A percentile compares a stretch with the other conserved stretches of the same genome.
Evolutionary conservation across 169 alveolate genomes (phyloP).

Genomic region (Plasmodium yoelii): DNA sequence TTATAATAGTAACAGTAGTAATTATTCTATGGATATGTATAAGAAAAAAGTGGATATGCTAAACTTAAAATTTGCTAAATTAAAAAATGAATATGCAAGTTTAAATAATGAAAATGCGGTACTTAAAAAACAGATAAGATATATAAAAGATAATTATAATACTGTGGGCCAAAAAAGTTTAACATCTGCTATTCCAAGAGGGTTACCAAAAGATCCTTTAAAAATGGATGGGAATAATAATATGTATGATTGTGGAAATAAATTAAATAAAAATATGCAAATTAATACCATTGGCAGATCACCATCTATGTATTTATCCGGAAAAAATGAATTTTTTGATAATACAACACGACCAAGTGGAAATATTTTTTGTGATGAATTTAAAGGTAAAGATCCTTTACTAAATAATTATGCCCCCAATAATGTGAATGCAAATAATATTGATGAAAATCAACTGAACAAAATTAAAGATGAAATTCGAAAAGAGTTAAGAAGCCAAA

Average conservation of each 20-base stretch:
- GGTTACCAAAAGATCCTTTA: conserved; percentile 1
- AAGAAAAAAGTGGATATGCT: conserved; percentile 65
- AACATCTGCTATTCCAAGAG: conserved; percentile 40
- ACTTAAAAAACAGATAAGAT: conserved; percentile 56
- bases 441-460: neutral
- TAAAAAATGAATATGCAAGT: conserved; percentile 63
- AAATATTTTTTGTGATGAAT: neutral
- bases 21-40: conserved; percentile 25
- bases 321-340: conserved; percentile 7
- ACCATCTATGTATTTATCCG: neutral
- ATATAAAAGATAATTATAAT: conserved; percentile 48
- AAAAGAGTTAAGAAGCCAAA: conserved; percentile 36
- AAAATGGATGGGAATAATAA: conserved; percentile 1
- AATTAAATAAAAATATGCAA: conserved; percentile 4
- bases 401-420: neutral
- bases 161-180: conserved; percentile 22
- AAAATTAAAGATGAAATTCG: conserved; percentile 5
- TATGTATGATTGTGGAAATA: neutral
- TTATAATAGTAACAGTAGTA: conserved; percentile 19
- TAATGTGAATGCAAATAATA: neutral
- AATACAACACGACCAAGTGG: conserved; percentile 10
- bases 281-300: neutral
- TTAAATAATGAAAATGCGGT: conserved; percentile 53
- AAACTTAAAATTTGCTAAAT: conserved; percentile 62
- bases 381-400: neutral